Evolutionary conservation across 2,329 filamentous ascomycete genomes (phyloP).

Genomic region (Sclerotinia borealis): DNA sequence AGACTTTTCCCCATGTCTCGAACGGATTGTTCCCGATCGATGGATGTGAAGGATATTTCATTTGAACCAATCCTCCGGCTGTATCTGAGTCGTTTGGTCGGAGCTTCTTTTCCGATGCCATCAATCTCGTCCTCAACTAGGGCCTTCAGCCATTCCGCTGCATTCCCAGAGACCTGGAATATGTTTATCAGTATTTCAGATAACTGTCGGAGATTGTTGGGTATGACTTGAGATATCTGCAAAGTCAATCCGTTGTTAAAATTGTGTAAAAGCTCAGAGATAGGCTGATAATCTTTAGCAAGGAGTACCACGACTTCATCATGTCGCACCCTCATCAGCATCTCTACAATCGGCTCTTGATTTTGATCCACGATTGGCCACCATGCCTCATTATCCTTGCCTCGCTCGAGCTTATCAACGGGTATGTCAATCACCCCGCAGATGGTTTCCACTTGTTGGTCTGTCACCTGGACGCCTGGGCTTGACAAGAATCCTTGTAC

Average conservation of each 20-base stretch:
- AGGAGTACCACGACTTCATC: constrained; percentile 89
- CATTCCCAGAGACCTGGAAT: constrained; percentile 83
- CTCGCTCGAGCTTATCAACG: constrained; percentile 70
- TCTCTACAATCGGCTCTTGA: constrained; percentile 71
- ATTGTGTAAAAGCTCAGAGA: constrained; percentile 77
- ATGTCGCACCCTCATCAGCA: constrained; percentile 75
- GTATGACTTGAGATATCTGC: constrained; percentile 74
- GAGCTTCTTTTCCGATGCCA: constrained; percentile 75
- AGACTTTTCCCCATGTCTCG: constrained; percentile 74
- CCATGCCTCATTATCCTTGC: constrained; percentile 81
- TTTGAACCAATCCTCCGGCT: constrained; percentile 64
- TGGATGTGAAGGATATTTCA: constrained; percentile 54
- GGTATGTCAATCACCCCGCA: constrained; percentile 69
- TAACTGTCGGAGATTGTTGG: constrained; percentile 69
- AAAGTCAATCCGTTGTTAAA: constrained; percentile 80
- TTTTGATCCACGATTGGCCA: constrained; percentile 73
- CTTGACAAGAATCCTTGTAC: constrained; percentile 29
- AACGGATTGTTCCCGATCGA: constrained; percentile 64
- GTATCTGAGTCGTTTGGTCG: constrained; percentile 67
- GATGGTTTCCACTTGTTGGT: constrained; percentile 43
- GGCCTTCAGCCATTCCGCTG: constrained; percentile 84
- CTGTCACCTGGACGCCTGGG: constrained; percentile 24
- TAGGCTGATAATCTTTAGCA: constrained; percentile 73
- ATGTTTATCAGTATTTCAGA: constrained; percentile 88
- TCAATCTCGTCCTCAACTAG: constrained; percentile 97